Evolutionary conservation across 1,284 basidiomycete species (phyloP).

Genomic region (Moesziomyces parantarcticus): DNA sequence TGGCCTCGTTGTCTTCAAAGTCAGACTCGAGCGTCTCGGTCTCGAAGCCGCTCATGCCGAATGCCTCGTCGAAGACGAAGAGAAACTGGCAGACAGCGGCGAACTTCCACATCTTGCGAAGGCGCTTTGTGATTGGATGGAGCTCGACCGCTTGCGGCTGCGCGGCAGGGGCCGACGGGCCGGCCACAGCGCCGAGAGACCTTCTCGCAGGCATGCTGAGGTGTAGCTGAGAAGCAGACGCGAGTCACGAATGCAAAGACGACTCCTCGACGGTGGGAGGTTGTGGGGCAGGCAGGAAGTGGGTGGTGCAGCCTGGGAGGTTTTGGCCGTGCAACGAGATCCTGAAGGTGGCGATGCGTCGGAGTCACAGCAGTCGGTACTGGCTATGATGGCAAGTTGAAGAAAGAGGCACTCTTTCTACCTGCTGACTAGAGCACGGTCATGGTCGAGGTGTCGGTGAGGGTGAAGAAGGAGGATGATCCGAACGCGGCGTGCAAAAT

Average conservation of each 20-base stretch:
- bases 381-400: neutral
- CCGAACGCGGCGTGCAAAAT: neutral
- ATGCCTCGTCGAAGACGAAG: constrained; percentile 66
- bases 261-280: neutral
- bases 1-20: constrained; percentile 69
- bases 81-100: constrained; percentile 67
- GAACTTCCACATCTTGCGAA: constrained; percentile 64
- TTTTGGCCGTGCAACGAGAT: neutral
- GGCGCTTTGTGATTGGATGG: constrained; percentile 48
- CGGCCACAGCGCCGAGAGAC: constrained; percentile 34
- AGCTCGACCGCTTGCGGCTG: constrained; percentile 23
- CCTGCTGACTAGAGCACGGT: neutral
- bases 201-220: constrained; percentile 34
- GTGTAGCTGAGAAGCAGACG: neutral
- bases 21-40: constrained; percentile 70
- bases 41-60: constrained; percentile 63
- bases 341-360: neutral
- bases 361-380: neutral
- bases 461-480: constrained; percentile 19
- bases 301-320: neutral
- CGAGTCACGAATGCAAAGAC: neutral
- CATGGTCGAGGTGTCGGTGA: neutral
- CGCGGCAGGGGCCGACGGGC: constrained; percentile 25
- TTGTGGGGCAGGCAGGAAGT: neutral
- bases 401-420: neutral